Base-by-base conservation (phyloP, 2,329 filamentous ascomycete genomes). In the Biscogniauxia marginata region DNA sequence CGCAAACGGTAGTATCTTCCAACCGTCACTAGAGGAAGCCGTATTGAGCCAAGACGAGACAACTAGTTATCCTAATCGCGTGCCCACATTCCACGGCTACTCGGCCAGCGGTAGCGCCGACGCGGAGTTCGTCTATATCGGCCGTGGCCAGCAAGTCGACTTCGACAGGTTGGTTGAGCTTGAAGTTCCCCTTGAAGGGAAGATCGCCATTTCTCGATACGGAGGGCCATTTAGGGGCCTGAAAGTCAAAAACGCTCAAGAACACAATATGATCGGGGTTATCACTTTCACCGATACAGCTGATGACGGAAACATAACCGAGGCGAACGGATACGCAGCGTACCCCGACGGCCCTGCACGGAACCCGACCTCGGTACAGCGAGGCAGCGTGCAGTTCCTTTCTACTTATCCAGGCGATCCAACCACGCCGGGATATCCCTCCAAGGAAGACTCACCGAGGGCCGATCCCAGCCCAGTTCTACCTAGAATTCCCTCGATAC, bases 1-100 rank as follows among this genome's bases (percentile, higher is more conserved):
- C 19, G 55, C 71, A 1, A 72, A 74, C 49, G 75, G 76, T 0
- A 68, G 86, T 39, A 80, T 78, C 6, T 87, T 81, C 49, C 83
- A 88, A 64, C 88, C 90, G 2, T 84, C 79, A 4, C 71, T 93
- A 50, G 85, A 88, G 63, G 90, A 95, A 71, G 87, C 90, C 62
- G 81, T 89, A 1, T 73, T 95, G 1, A 78, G 85, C 4, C 85
- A 90, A 57, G 91, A 95, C 68, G 80, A 84, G n/a, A 91, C 89
- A 0, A 89, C 84, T 24, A 81, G 84, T n/a, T 76, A 88, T 30
- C 75, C 79, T 5, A 82, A 90, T 59, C 79, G 88, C 23, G 81
- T 93, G 20, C 90, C 90, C 5, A 90, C 87, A 0, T 96, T 93
- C 73, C 88, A 95, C 63, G 91, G 90, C 9, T 96, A 95, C 69